phyloP scores from a whole-genome alignment of 768 basidiomycete genomes.

The Daedaleopsis nitida region DNA sequence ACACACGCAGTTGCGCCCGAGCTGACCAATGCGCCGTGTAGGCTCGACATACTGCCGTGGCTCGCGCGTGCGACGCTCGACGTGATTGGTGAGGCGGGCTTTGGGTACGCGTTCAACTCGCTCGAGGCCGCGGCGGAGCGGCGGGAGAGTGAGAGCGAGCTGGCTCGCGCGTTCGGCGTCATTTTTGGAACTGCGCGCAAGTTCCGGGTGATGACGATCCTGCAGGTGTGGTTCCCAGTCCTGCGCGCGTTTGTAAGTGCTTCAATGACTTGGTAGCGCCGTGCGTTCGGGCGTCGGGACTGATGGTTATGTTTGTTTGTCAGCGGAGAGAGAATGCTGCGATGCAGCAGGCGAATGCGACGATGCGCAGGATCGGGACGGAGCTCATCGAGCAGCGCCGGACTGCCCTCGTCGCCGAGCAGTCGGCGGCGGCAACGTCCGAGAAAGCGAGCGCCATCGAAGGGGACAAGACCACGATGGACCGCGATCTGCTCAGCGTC shows the following conservation, averaged over 20 bases:
- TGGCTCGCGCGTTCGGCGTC: slow-evolving; percentile 54
- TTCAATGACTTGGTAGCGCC: background rate
- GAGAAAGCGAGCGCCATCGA: slow-evolving; percentile 12
- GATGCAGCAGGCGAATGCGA: slow-evolving; percentile 45
- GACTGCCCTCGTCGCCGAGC: slow-evolving; percentile 29
- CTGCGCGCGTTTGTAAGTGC: slow-evolving; percentile 53
- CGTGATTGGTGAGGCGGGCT: slow-evolving; percentile 76
- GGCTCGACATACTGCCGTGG: slow-evolving; percentile 65
- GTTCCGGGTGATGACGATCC: slow-evolving; percentile 53
- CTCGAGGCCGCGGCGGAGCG: slow-evolving; percentile 37
- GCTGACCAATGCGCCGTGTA: slow-evolving; percentile 1
- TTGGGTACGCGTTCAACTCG: slow-evolving; percentile 55
- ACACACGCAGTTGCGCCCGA: too few relatives aligned
- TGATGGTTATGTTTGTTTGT: background rate
- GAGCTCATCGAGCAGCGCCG: slow-evolving; percentile 55
- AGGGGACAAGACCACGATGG: slow-evolving; percentile 37
- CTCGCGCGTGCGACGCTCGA: slow-evolving; percentile 72
- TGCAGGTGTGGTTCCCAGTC: slow-evolving; percentile 61
- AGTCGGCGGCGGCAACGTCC: slow-evolving; percentile 23
- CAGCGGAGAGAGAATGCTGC: slow-evolving; percentile 50
- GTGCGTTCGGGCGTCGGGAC: background rate
- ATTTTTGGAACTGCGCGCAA: slow-evolving; percentile 56
- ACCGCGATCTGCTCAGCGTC: slow-evolving; percentile 56
- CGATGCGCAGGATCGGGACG: slow-evolving; percentile 55
- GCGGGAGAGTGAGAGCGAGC: slow-evolving; percentile 46